Conservation (phyloP, 129 eudicot genomes). For the Deinandra increscens region DNA sequence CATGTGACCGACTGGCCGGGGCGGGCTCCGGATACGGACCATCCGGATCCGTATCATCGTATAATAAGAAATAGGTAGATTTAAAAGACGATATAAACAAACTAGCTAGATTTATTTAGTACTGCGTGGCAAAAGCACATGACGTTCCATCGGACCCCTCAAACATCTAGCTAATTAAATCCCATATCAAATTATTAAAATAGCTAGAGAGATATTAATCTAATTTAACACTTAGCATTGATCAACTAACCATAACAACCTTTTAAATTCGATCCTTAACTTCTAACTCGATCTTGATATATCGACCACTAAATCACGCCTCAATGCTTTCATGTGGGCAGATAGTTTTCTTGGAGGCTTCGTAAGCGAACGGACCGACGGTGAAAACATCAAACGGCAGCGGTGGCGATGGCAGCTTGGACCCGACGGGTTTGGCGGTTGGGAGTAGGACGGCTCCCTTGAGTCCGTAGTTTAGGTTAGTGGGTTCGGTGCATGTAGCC, state of each 20-base stretch:
- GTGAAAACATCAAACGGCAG: conserved; percentile 44
- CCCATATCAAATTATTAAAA: neutral
- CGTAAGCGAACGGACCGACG: conserved; percentile 75
- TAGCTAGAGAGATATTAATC: neutral
- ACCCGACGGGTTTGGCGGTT: conserved; percentile 23
- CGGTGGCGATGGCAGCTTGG: conserved; percentile 17
- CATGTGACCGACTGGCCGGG: too few relatives aligned
- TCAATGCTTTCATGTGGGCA: conserved; percentile 27
- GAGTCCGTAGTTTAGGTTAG: conserved; percentile 57
- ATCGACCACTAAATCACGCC: conserved; percentile 25
- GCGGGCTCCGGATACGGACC: too few relatives aligned
- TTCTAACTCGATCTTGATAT: conserved; percentile 21
- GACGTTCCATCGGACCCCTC: conserved; percentile 18
- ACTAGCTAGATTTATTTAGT: too few relatives aligned
- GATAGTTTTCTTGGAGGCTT: conserved; percentile 46
- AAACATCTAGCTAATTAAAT: conserved; percentile 25
- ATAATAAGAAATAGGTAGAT: too few relatives aligned
- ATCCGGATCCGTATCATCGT: too few relatives aligned
- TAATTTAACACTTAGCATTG: conserved; percentile 15
- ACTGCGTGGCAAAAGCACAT: conserved; percentile 20
- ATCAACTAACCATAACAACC: conserved; percentile 16
- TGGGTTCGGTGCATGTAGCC: conserved; percentile 51
- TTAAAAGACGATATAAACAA: too few relatives aligned
- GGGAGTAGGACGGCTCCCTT: conserved; percentile 59
- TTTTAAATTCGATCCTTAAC: conserved; percentile 16